Evolutionary conservation across 164 flowering plant genomes (phyloP), one percentile per base, ranked within the genome.

Genomic region (Litsea cubeba): DNA sequence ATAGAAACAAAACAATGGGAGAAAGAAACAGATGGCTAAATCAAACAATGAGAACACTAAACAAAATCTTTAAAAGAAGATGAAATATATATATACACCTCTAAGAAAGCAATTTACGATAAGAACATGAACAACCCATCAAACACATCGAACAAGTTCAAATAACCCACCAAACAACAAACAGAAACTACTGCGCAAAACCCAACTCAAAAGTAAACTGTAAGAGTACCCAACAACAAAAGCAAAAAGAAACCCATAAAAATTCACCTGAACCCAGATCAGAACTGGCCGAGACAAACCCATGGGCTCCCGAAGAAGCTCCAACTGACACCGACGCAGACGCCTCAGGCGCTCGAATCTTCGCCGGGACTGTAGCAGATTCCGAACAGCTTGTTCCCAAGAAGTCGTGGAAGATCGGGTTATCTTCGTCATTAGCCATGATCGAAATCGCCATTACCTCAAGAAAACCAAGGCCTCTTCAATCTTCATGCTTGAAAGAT

Each of bases 351-450:
- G 57, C 26, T 20, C 40, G 62, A 23, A 6, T 5, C 69, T 46
- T 64, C 66, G 62, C 72, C 8, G 70, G 2, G 23, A 70, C 25
- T 11, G 72, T 65, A 23, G 80, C 25, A 58, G 72, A 50, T 3
- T 65, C 76, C n/a, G 66, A 20, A 23, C 74, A 73, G 66, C 66
- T 74, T 58, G 70, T 66, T 5, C 76, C 76, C 1, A 78, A 65
- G 70, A 78, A 78, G 65, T 78, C 80, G 64, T 78, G 80, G 74
- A 70, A 78, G 40, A 70, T 57, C 40, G 76, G 76, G 23, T 68
- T 72, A 50, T 51, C 73, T 35, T 74, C 80, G 18, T 74, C 73
- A 12, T 51, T 64, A 54, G 70, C 73, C 76, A 74, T 78, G 74
- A 70, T 64, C 74, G 65, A 20, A n/a, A 70, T 24, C 70, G 73